phyloP scores from a whole-genome alignment of 257 asterid genomes.

The Nyctanthes arbortristis region DNA sequence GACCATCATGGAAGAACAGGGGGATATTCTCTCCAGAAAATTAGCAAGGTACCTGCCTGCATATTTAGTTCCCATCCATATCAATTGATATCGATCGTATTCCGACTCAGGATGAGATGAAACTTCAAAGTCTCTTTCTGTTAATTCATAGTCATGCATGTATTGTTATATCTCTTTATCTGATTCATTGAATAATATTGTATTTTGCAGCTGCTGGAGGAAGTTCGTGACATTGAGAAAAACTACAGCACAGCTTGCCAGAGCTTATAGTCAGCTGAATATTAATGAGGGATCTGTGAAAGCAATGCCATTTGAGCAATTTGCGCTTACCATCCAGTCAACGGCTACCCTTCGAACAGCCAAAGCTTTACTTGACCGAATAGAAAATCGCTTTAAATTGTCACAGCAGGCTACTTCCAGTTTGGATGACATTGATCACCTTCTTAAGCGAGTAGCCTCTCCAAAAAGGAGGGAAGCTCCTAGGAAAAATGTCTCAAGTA shows the following conservation, averaged over 20 bases:
- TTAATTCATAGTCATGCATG: no score
- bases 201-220: conserved; percentile 69
- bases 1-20: conserved; percentile 61
- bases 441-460: conserved; percentile 81
- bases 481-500: conserved; percentile 43
- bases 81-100: not conserved
- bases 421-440: conserved; percentile 83
- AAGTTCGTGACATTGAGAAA: conserved; percentile 45
- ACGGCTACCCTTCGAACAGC: conserved; percentile 55
- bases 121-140: no score
- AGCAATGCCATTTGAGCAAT: conserved; percentile 88
- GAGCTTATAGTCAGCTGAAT: conserved; percentile 58
- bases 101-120: no score
- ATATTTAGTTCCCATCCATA: not conserved
- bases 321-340: conserved; percentile 75
- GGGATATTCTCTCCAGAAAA: conserved; percentile 69
- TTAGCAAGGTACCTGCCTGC: conserved; percentile 57
- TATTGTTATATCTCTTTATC: not conserved
- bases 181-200: conserved; percentile 2
- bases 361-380: conserved; percentile 78
- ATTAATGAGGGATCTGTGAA: conserved; percentile 65
- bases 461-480: conserved; percentile 60
- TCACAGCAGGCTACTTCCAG: conserved; percentile 44
- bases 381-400: conserved; percentile 63
- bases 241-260: conserved; percentile 61